Percentiles rank a stretch among this genome's conserved stretches.
Evolutionary conservation across 495 filamentous ascomycete species (phyloP).

Genomic region (Daldinia grandis): DNA sequence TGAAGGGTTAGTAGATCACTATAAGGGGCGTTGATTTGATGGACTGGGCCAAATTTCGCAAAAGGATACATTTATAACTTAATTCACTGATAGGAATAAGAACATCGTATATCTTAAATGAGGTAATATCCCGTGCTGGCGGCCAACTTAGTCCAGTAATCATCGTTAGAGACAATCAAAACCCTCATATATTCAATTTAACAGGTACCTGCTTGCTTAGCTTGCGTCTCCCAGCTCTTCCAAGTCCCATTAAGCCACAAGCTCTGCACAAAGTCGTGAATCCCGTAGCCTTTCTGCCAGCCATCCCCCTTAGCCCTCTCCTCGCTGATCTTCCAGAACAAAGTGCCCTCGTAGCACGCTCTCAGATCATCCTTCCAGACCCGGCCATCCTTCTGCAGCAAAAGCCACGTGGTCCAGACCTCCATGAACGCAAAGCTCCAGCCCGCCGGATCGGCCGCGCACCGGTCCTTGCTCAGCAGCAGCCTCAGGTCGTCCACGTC

Average conservation of each 20-base stretch:
- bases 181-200: neutral
- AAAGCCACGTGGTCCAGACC: conserved; percentile 56
- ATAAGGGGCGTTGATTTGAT: neutral
- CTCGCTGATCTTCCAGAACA: conserved; percentile 47
- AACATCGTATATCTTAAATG: neutral
- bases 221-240: conserved; percentile 20
- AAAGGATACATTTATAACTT: neutral
- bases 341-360: conserved; percentile 53
- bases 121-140: neutral
- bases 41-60: neutral
- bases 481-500: conserved; percentile 6
- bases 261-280: conserved; percentile 16
- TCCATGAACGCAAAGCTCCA: conserved; percentile 52
- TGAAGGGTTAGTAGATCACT: neutral
- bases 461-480: conserved; percentile 23
- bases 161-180: neutral
- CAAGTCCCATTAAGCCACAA: conserved; percentile 22
- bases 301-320: conserved; percentile 31
- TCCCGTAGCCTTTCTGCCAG: conserved; percentile 44
- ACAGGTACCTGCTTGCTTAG: neutral
- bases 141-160: neutral
- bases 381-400: conserved; percentile 56
- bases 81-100: neutral
- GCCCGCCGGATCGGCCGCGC: conserved; percentile 30
- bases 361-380: conserved; percentile 59